Evolutionary conservation across 2,329 filamentous ascomycete species (phyloP), one percentile per base, ranked within the genome.

Genomic region (Eurotiales sp.): DNA sequence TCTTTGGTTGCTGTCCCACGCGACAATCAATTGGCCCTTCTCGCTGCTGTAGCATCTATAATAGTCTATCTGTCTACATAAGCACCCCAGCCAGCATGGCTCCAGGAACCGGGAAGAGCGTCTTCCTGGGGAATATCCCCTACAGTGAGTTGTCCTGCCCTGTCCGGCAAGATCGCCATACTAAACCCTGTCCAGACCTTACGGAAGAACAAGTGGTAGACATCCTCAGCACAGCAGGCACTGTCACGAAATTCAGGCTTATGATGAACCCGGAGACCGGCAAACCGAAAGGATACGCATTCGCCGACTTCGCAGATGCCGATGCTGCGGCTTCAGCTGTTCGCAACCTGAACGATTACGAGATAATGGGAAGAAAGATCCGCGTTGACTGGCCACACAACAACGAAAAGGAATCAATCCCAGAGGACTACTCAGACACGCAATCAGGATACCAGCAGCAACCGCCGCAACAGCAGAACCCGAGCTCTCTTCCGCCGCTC

Each of bases 331-430:
- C 92, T 32, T 95, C 90, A 2, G 93, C 93, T 2, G 92, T 97
- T 43, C 86, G 92, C 60, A 97, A 99, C 67, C 77, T 97, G 47
- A 96, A 97, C 74, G 90, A 96, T 69, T 86, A 90, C 72, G 92
- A 97, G 68, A 85, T 96, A 65, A 95, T 96, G 85, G 90, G 90
- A 50, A 84, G 93, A 63, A 95, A 95, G 70, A 80, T 99, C 57
- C 84, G 91, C 55, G 93, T 99, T 51, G 93, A 97, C 71, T 99
- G 95, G 72, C 93, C 89, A 53, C 95, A 96, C 69, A 92, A 96
- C 68, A 89, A 90, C 58, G 86, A 86, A 60, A 86, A 83, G 56
- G 84, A 85, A 55, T 84, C 87, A 51, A 82, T 75, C 8, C 72
- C 72, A 11, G 66, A 67, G 27, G 77, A 80, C 61, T 77, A 75